Evolutionary conservation across 106 monocot genomes (phyloP).

Genomic region (Allium fistulosum): DNA sequence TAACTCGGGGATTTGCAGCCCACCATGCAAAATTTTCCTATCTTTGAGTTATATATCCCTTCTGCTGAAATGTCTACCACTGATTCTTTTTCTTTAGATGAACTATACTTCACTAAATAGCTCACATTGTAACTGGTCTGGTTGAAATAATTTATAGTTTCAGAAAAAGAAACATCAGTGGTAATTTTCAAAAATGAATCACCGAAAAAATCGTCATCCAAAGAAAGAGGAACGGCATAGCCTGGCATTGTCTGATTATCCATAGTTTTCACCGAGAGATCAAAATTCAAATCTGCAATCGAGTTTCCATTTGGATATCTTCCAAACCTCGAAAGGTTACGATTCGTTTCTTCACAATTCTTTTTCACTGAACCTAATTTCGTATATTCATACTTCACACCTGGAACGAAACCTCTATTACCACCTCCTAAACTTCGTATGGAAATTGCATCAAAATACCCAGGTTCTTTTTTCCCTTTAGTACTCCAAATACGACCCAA

Average conservation of each 20-base stretch:
- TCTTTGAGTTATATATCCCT: conserved; percentile 47
- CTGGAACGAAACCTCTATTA: neutral
- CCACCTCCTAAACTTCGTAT: neutral
- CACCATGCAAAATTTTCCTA: conserved; percentile 50
- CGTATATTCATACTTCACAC: conserved; percentile 46
- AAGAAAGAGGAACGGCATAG: conserved; percentile 29
- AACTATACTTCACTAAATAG: conserved; percentile 35
- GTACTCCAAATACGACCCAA: conserved; percentile 37
- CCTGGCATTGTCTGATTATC: conserved; percentile 10
- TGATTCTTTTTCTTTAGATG: conserved; percentile 1
- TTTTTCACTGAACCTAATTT: conserved; percentile 16
- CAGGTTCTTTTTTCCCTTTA: neutral
- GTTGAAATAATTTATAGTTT: neutral
- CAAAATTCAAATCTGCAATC: conserved; percentile 30
- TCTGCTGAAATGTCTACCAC: conserved; percentile 45
- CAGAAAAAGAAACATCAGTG: neutral
- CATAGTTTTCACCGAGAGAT: conserved; percentile 9
- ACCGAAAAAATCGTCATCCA: conserved; percentile 26
- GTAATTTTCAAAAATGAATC: too few species aligned
- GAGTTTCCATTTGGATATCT: conserved; percentile 41
- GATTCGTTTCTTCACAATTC: conserved; percentile 5
- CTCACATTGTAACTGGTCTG: conserved; percentile 19
- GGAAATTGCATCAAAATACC: neutral
- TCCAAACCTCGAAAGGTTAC: conserved; percentile 2
- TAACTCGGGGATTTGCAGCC: conserved; percentile 23